Conservation (phyloP, 2,329 filamentous ascomycete genomes). For the Beauveria medogensis region DNA sequence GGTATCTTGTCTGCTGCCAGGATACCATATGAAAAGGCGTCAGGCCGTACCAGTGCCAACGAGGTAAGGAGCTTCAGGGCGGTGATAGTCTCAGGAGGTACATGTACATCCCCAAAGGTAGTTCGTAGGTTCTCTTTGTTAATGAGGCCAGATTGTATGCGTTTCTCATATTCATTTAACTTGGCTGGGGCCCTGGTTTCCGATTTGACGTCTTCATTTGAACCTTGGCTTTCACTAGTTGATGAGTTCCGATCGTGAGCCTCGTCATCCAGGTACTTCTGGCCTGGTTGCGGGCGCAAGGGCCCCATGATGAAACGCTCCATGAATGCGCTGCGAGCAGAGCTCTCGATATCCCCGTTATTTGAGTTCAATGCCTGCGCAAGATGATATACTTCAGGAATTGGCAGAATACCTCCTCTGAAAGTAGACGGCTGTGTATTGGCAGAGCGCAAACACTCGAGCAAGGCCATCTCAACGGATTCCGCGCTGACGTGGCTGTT, state of each 20-base stretch:
- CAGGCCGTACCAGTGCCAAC: conserved; percentile 75
- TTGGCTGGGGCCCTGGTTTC: conserved; percentile 26
- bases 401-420: conserved; percentile 28
- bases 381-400: conserved; percentile 32
- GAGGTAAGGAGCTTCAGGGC: conserved; percentile 84
- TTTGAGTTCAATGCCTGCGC: conserved; percentile 25
- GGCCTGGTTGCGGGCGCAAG: conserved; percentile 23
- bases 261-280: conserved; percentile 23
- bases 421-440: conserved; percentile 22
- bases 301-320: conserved; percentile 26
- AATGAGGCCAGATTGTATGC: conserved; percentile 72
- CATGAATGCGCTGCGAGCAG: conserved; percentile 20
- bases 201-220: conserved; percentile 22
- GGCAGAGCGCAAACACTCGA: conserved; percentile 17
- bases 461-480: background rate
- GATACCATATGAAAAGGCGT: conserved; percentile 94
- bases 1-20: conserved; percentile 85
- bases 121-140: conserved; percentile 75
- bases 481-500: background rate
- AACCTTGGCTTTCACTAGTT: conserved; percentile 19
- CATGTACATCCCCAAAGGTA: conserved; percentile 82
- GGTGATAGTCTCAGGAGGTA: conserved; percentile 72
- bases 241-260: conserved; percentile 18
- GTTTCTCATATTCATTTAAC: conserved; percentile 72
- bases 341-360: conserved; percentile 16